These are phyloP conservation scores for Metschnikowia gelsemii DNA, from an alignment of 805 yeast species.

Conservation along the genomic window DNA sequence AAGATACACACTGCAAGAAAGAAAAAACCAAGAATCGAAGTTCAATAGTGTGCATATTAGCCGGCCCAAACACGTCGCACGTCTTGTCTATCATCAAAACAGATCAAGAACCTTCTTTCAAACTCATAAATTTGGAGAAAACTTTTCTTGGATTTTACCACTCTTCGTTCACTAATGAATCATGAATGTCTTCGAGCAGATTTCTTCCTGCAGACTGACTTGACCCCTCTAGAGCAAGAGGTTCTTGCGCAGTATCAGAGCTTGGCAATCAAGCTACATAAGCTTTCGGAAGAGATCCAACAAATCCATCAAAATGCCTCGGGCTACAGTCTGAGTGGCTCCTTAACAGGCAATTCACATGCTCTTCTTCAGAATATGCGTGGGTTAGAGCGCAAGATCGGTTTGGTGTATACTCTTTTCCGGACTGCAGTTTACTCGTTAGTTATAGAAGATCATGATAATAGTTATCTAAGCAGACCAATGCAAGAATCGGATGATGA, in stretches of 20 bases:
- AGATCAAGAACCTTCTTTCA: no score
- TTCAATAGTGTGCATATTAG: no score
- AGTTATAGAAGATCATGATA: conserved; percentile 31
- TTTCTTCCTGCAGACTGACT: conserved; percentile 12
- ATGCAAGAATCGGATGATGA: background rate
- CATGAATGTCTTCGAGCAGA: conserved; percentile 11
- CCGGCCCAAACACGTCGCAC: no score
- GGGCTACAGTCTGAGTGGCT: background rate
- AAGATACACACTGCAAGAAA: no score
- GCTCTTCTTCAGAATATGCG: conserved; percentile 49
- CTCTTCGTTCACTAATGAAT: background rate
- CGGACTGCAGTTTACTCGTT: conserved; percentile 71
- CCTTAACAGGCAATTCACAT: conserved; percentile 24
- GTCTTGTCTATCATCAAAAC: no score
- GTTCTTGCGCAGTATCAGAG: conserved; percentile 40
- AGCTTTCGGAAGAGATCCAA: conserved; percentile 34
- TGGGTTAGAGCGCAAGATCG: conserved; percentile 60
- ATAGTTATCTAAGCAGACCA: background rate
- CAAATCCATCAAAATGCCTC: conserved; percentile 22
- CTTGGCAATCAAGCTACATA: conserved; percentile 33
- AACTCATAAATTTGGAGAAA: no score
- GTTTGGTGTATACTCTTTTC: conserved; percentile 62
- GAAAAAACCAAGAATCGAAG: no score
- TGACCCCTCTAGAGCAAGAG: conserved; percentile 33
- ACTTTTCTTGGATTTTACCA: no score